Evolutionary conservation across 2,329 filamentous ascomycete species (phyloP), one percentile per base, ranked within the genome.

Genomic region (Ciborinia camelliae): DNA sequence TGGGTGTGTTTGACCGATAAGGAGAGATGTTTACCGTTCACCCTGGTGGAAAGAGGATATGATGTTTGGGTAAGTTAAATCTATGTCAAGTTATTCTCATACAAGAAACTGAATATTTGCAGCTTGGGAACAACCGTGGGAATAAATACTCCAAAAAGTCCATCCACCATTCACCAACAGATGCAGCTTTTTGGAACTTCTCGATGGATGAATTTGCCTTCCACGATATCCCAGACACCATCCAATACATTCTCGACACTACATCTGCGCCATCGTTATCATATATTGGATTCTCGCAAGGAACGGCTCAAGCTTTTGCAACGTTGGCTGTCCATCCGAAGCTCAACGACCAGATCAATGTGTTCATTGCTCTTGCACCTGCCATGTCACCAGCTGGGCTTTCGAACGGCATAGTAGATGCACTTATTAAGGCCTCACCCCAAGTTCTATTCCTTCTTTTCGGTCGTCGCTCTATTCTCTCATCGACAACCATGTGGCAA

Each of bases 91-190:
- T 14, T 53, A 39, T 52, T 14, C 28, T 20, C 51, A 26, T 30
- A 18, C 26, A 37, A 57, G 15, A 32, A 52, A 55, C 73, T 77
- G 57, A 76, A 51, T n/a, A 23, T 18, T 7, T 48, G 18, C 50
- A 90, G 91, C 82, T 99, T 68, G 95, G 95, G 59, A 99, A 99
- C 77, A 99, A 99, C 74, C 88, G 95, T 43, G 95, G 95, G 58
- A 99, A 99, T 83, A 99, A 99, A 76, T 99, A 99, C 79, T 97
- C 92, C 53, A 99, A 98, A 77, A 99, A 99, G 79, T 93, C 88
- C 2, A 86, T 93, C 60, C 84, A 88, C 66, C 81, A 82, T 68
- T 89, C 91, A 0, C 93, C 95, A 0, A 89, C 86, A 0, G 89
- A 90, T 2, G 80, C 83, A 45, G 82, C 86, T 18, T 99, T 99